phyloP scores from a whole-genome alignment of 176 grass and related monocot species.

The Triticum urartu region DNA sequence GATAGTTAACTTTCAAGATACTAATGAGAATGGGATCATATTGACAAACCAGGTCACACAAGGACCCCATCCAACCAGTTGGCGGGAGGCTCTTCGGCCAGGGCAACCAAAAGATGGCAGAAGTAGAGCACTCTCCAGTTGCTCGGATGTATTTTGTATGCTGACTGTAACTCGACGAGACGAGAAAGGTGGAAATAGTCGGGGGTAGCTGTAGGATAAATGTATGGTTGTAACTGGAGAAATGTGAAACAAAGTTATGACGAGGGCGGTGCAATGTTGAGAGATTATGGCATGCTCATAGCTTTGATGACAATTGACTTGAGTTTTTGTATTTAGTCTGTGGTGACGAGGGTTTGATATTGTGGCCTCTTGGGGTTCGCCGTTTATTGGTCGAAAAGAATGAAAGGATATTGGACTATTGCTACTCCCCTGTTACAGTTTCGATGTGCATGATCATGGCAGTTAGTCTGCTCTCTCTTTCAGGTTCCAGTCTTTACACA shows the following conservation, averaged over 20 bases:
- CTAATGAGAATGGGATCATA: conserved; percentile 7
- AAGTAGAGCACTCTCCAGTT: conserved; percentile 1
- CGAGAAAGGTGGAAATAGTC: conserved; percentile 5
- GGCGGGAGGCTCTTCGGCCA: conserved; percentile 37
- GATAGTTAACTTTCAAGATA: not conserved
- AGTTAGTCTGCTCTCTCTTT: not conserved
- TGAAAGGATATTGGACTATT: not conserved
- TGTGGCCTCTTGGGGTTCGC: not conserved
- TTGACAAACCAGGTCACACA: conserved; percentile 34
- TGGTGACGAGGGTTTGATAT: not conserved
- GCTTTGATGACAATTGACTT: not conserved
- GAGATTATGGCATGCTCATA: not conserved
- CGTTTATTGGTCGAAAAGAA: not conserved
- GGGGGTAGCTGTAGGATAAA: not conserved
- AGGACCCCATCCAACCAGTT: conserved; percentile 25
- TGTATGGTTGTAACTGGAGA: conserved; percentile 1
- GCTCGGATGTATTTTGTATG: not conserved
- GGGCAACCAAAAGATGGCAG: conserved; percentile 53
- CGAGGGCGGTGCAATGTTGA: not conserved
- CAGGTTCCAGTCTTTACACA: not conserved
- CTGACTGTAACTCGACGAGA: not conserved
- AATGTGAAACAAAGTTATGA: not conserved
- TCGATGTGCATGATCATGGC: not conserved
- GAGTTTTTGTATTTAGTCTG: not conserved
- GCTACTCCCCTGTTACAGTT: not conserved